A percentile compares a stretch with the other conserved stretches of the same genome.
These are phyloP conservation scores for Pichia sp. DNA, from an alignment of 1,139 yeast genomes.

Conservation along the genomic window DNA sequence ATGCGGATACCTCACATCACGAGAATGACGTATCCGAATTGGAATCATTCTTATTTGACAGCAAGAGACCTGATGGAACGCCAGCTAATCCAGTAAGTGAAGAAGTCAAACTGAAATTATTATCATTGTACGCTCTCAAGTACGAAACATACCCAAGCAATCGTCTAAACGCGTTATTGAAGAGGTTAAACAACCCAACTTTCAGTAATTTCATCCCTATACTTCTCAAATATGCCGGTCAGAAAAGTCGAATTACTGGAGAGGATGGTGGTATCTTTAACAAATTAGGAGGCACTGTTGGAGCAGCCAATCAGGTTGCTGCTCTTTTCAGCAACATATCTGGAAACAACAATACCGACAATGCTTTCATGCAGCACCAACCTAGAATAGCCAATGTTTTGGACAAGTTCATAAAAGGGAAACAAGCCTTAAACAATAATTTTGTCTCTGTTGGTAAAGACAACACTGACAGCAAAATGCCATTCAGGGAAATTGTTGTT, in stretches of 20 bases:
- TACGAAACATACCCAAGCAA: slow-evolving; percentile 48
- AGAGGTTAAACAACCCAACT: slow-evolving; percentile 35
- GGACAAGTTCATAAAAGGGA: slow-evolving; percentile 46
- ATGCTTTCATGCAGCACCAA: slow-evolving; percentile 57
- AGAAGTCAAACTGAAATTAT: slow-evolving; percentile 52
- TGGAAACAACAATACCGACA: slow-evolving; percentile 30
- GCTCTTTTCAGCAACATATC: slow-evolving; percentile 28
- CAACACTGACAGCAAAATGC: slow-evolving; percentile 32
- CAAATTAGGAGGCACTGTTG: slow-evolving; percentile 22
- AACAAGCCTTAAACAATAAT: slow-evolving; percentile 32
- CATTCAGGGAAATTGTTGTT: slow-evolving; percentile 68
- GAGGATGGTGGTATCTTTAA: slow-evolving; percentile 33
- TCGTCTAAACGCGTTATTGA: slow-evolving; percentile 37
- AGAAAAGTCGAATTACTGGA: slow-evolving; percentile 39
- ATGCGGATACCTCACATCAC: slow-evolving; percentile 42
- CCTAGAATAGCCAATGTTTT: slow-evolving; percentile 63
- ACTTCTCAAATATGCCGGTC: slow-evolving; percentile 39
- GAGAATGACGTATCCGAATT: slow-evolving; percentile 44
- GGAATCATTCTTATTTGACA: slow-evolving; percentile 39
- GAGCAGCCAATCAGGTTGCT: slow-evolving; percentile 23
- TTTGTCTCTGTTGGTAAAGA: slow-evolving; percentile 7
- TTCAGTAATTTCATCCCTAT: slow-evolving; percentile 33
- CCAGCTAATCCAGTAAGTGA: slow-evolving; percentile 31
- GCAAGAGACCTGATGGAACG: slow-evolving; percentile 14
- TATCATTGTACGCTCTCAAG: slow-evolving; percentile 67